Evolutionary conservation across 345 rosid genomes (phyloP).

Genomic region (Brassica rapa): DNA sequence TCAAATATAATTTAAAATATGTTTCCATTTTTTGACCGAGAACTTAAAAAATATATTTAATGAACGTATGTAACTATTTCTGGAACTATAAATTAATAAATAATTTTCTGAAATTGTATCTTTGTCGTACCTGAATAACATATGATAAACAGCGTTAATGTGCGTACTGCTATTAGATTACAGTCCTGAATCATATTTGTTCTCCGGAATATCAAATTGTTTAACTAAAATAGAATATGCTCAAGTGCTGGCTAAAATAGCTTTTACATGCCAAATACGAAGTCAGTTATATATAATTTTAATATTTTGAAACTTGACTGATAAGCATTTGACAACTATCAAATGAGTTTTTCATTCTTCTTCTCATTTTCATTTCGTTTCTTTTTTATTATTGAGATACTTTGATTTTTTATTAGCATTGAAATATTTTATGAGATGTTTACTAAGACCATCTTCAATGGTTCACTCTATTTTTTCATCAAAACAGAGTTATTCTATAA

Average conservation of each 20-base stretch:
- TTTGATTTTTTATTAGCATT: too few species aligned
- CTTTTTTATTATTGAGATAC: too few species aligned
- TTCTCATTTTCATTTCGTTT: too few species aligned
- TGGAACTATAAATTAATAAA: neutral
- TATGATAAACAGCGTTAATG: neutral
- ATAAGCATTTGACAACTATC: neutral
- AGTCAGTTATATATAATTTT: neutral
- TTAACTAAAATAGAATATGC: neutral
- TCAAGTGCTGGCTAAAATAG: neutral
- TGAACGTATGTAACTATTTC: neutral
- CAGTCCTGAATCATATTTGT: neutral
- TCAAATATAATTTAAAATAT: too few species aligned
- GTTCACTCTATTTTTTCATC: neutral
- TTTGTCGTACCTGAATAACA: neutral
- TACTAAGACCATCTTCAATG: neutral
- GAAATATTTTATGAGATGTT: neutral
- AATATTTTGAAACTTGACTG: too few species aligned
- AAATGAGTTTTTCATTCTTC: neutral
- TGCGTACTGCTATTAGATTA: neutral
- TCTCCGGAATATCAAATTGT: neutral
- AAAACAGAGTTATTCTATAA: neutral
- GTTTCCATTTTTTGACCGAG: too few species aligned
- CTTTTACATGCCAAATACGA: too few species aligned
- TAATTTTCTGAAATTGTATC: neutral
- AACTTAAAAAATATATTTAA: too few species aligned